A percentile compares a stretch with the other conserved stretches of the same genome.
These are phyloP conservation scores for Pseudevernia furfuracea DNA, from an alignment of 495 filamentous ascomycete genomes.

Conservation along the genomic window DNA sequence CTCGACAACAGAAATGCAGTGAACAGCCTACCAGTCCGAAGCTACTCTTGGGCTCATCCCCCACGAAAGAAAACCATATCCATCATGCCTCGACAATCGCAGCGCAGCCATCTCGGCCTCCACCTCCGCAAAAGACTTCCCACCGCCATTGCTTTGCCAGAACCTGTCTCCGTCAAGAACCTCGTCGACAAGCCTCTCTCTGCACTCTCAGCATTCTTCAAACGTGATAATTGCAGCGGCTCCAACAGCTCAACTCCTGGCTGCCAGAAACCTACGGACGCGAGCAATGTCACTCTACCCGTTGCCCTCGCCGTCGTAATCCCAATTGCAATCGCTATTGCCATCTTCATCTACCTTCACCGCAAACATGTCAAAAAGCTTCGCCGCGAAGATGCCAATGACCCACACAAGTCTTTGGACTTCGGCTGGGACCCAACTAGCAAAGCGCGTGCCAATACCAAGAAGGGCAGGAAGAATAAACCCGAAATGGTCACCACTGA, in stretches of 20 bases:
- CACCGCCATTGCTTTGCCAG: slow-evolving; percentile 9
- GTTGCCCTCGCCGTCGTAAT: slow-evolving; percentile 75
- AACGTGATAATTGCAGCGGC: slow-evolving; percentile 13
- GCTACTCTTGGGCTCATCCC: background rate
- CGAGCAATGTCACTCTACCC: slow-evolving; percentile 56
- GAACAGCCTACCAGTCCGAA: background rate
- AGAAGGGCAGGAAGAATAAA: slow-evolving; percentile 35
- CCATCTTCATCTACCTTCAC: slow-evolving; percentile 69
- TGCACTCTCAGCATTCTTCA: slow-evolving; percentile 8
- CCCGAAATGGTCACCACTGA: slow-evolving; percentile 38
- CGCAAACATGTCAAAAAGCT: slow-evolving; percentile 66
- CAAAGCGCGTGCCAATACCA: slow-evolving; percentile 7
- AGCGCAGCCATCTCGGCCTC: slow-evolving; percentile 17
- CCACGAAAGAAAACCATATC: background rate
- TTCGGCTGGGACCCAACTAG: slow-evolving; percentile 60
- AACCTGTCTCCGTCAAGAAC: slow-evolving; percentile 5
- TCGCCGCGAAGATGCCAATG: slow-evolving; percentile 69
- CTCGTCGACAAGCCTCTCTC: slow-evolving; percentile 13
- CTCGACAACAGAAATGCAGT: slow-evolving; percentile 4
- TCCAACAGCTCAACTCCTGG: slow-evolving; percentile 9
- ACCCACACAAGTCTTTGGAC: slow-evolving; percentile 87
- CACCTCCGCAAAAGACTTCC: slow-evolving; percentile 11
- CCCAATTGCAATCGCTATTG: slow-evolving; percentile 59
- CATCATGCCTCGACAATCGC: slow-evolving; percentile 16
- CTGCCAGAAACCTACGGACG: slow-evolving; percentile 51